Evolutionary conservation across 2,329 filamentous ascomycete genomes (phyloP).

Genomic region (Microthyrium microscopicum): DNA sequence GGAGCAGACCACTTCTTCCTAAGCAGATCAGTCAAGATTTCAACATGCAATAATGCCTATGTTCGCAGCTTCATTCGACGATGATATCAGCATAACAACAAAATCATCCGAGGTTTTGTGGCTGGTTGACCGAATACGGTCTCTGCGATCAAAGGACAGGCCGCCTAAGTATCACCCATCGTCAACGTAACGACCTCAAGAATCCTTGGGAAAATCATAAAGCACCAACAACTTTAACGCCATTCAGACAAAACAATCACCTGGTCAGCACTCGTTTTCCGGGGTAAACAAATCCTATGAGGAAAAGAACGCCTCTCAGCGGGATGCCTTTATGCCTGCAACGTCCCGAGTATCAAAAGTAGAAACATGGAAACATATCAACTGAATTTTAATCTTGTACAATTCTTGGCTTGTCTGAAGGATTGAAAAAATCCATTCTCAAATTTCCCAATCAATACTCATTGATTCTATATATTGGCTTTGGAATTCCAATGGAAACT

Average conservation of each 20-base stretch:
- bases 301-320: background rate
- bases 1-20: no score
- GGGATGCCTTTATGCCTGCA: conserved; percentile 2
- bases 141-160: background rate
- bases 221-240: background rate
- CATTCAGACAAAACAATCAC: background rate
- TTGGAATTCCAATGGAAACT: background rate
- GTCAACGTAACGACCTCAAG: background rate
- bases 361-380: conserved; percentile 7
- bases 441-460: conserved; percentile 2
- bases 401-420: conserved; percentile 5
- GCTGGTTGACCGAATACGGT: no score
- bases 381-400: conserved; percentile 1
- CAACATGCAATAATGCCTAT: background rate
- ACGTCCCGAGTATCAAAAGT: conserved; percentile 4
- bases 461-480: conserved; percentile 2
- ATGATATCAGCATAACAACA: background rate
- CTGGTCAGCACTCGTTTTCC: background rate
- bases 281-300: background rate
- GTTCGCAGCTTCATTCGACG: background rate
- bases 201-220: background rate
- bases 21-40: background rate
- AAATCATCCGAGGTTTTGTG: background rate
- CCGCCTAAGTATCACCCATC: background rate
- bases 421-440: background rate